These are phyloP conservation scores for Chondrostereum purpureum DNA, from an alignment of 1,284 basidiomycete genomes.

Conservation along the genomic window DNA sequence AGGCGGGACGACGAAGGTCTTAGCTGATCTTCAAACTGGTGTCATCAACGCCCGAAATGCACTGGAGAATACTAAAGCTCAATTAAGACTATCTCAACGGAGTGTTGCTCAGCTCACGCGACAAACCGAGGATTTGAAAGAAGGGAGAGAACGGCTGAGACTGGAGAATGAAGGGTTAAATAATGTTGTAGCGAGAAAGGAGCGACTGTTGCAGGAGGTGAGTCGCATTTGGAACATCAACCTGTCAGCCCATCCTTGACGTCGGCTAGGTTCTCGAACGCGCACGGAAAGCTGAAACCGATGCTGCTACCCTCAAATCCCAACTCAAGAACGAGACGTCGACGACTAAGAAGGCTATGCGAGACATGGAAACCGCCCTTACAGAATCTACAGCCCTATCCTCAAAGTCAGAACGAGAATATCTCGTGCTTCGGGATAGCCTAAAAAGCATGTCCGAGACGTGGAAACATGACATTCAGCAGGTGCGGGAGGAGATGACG, in stretches of 20 bases:
- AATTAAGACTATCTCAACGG: slow-evolving; percentile 70
- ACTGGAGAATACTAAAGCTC: slow-evolving; percentile 76
- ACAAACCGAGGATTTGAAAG: slow-evolving; percentile 81
- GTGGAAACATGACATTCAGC: slow-evolving; percentile 64
- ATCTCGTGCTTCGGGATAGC: slow-evolving; percentile 67
- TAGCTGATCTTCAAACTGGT: slow-evolving; percentile 76
- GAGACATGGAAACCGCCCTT: slow-evolving; percentile 70
- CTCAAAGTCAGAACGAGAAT: slow-evolving; percentile 73
- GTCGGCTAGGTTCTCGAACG: slow-evolving; percentile 61
- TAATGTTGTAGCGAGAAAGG: slow-evolving; percentile 80
- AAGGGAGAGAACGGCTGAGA: slow-evolving; percentile 70
- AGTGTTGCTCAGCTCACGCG: slow-evolving; percentile 75
- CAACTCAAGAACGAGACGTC: slow-evolving; percentile 69
- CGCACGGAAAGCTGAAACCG: slow-evolving; percentile 75
- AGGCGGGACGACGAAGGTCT: slow-evolving; percentile 73
- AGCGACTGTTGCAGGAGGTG: slow-evolving; percentile 77
- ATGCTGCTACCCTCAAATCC: slow-evolving; percentile 55
- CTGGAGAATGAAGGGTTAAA: slow-evolving; percentile 82
- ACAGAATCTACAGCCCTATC: slow-evolving; percentile 69
- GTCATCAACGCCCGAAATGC: slow-evolving; percentile 75
- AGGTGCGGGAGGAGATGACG: slow-evolving; percentile 62
- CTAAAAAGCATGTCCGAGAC: slow-evolving; percentile 61
- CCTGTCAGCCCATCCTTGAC: slow-evolving; percentile 1
- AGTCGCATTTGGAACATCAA: slow-evolving; percentile 14
- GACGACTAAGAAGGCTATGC: slow-evolving; percentile 63